phyloP scores from a whole-genome alignment of 208 protist genomes.

The Plasmodiophora brassicae region DNA sequence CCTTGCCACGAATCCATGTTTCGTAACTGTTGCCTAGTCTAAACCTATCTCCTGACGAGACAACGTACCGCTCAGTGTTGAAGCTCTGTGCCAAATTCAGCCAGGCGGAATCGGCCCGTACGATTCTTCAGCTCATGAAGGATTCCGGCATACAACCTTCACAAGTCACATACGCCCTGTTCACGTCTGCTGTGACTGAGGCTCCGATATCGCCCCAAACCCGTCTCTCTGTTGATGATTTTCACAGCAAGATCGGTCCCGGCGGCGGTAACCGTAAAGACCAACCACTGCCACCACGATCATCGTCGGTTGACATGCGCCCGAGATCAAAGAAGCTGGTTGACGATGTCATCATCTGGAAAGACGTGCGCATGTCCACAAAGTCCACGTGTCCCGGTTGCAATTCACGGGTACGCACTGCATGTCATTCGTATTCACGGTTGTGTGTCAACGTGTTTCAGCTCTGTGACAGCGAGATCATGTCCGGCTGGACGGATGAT shows the following conservation, averaged over 20 bases:
- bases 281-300: no score
- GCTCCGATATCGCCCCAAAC: background rate
- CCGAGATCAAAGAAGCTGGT: background rate
- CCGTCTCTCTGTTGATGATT: background rate
- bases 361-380: background rate
- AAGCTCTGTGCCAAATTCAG: slow-evolving; percentile 31
- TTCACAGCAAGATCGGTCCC: background rate
- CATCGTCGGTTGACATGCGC: no score
- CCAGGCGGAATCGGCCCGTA: background rate
- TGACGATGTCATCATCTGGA: background rate
- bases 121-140: slow-evolving; percentile 1
- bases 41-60: background rate
- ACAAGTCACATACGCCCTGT: slow-evolving; percentile 2
- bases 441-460: no score
- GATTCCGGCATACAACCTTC: slow-evolving; percentile 7
- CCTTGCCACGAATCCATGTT: background rate
- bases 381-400: background rate
- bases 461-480: slow-evolving; percentile 8
- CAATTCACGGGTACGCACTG: background rate
- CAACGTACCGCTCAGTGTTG: background rate
- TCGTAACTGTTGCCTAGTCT: background rate
- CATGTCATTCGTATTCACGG: no score
- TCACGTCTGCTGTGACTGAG: slow-evolving; percentile 1
- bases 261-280: background rate
- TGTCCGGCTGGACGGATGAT: background rate